Conservation (phyloP, 2,329 filamentous ascomycete genomes). For the Diaporthe longicolla region DNA sequence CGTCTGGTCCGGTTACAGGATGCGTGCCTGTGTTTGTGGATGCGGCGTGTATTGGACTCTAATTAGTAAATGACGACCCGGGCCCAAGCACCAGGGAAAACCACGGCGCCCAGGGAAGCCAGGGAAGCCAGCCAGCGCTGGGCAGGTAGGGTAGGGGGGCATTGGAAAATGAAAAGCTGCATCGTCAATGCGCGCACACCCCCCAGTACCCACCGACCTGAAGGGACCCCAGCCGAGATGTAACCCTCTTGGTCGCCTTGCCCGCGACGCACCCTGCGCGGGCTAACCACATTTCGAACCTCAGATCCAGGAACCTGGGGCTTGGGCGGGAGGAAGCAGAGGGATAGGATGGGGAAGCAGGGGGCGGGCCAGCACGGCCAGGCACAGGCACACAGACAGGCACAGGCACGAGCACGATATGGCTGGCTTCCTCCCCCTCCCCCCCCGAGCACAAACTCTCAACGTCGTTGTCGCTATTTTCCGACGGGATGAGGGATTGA, state of each 20-base stretch:
- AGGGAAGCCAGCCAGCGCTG: constrained; percentile 18
- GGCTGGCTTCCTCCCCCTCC: not conserved
- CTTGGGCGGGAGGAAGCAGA: constrained; percentile 34
- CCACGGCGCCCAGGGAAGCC: constrained; percentile 17
- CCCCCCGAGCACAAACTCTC: not conserved
- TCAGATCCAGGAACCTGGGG: constrained; percentile 35
- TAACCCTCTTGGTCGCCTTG: constrained; percentile 41
- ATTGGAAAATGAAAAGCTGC: constrained; percentile 33
- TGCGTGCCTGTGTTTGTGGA: constrained; percentile 36
- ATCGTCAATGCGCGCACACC: constrained; percentile 36
- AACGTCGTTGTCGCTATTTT: constrained; percentile 21
- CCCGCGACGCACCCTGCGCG: constrained; percentile 40
- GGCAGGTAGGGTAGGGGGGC: constrained; percentile 28
- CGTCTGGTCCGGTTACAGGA: constrained; percentile 37
- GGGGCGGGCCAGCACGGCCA: constrained; percentile 31
- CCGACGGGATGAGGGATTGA: constrained; percentile 29
- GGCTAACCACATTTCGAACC: constrained; percentile 38
- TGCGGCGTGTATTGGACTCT: constrained; percentile 32
- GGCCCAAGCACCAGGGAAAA: constrained; percentile 31
- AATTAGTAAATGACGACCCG: constrained; percentile 35
- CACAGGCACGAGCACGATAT: constrained; percentile 10
- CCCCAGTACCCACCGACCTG: constrained; percentile 26
- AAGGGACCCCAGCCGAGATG: constrained; percentile 37
- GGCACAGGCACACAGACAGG: constrained; percentile 19
- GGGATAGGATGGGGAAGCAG: constrained; percentile 34